Base-by-base conservation (phyloP, 768 basidiomycete genomes). In the Multifurca ochricompacta region DNA sequence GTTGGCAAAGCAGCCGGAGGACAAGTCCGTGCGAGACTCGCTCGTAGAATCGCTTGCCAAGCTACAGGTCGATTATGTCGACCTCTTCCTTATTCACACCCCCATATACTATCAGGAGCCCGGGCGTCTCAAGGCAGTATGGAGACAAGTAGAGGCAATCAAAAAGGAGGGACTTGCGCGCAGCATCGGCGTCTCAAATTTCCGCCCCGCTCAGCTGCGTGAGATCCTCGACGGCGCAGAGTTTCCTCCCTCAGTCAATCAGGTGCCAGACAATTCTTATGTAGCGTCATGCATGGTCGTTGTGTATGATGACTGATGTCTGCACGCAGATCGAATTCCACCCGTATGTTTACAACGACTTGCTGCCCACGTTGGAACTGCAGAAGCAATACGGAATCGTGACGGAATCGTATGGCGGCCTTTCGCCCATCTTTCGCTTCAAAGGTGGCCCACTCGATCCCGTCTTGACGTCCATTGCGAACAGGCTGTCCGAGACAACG, bases 161-260 rank as follows among this genome's bases (percentile, higher is more conserved):
- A 69, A 74, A 64, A 62, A 66, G 45, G 70, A 71, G 53, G 78
- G 78, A 3, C 62, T 73, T 28, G 51, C 65, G 19, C 68, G 62
- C 61, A 68, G 60, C 47, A 73, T 78, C 37, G 80, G 81, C 4
- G 77, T 83, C 14, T 77, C 77, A n/a, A 83, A 83, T 67, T 78
- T 77, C 64, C 69, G 68, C 16, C 63, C 71, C 18, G 60, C 68
- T 39, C 65, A 77, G 25, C 64, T 82, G 42, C 66, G 74, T 48
- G 67, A 72, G 21, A 67, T 82, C 25, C 62, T 77, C 25, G 67
- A 72, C 36, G 68, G 63, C 14, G 76, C 74, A 13, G 76, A 70
- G 27, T 64, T 78, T 41, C 43, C 64, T 1, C 81, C 81, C 0
- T 74, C 75, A 1, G 74, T 79, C 31, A 81, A 82, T 64, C 80